Percentiles rank a stretch among this genome's conserved stretches.
Evolutionary conservation across 306 rosid species (phyloP).

Genomic region (Morella rubra): DNA sequence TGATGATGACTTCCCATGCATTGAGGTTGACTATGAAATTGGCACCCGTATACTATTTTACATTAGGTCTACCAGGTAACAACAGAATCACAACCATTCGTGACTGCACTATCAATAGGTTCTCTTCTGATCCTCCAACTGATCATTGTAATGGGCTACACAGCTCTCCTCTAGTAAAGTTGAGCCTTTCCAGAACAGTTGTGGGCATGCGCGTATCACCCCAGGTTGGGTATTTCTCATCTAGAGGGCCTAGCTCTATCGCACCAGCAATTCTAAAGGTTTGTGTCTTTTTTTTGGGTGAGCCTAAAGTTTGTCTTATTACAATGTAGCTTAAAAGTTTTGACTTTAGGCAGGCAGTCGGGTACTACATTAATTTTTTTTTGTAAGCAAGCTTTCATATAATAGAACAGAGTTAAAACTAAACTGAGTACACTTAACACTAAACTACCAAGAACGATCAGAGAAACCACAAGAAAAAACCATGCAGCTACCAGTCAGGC

Average conservation of each 20-base stretch:
- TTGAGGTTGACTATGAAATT: slow-evolving; percentile 38
- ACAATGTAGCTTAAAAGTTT: background rate
- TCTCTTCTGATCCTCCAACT: background rate
- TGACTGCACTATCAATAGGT: background rate
- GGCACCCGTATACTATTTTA: slow-evolving; percentile 42
- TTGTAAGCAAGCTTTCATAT: too few species aligned
- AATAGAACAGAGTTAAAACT: too few species aligned
- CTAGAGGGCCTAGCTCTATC: slow-evolving; percentile 57
- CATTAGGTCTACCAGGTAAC: slow-evolving; percentile 43
- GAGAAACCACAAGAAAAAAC: too few species aligned
- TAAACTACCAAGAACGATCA: too few species aligned
- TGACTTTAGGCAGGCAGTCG: too few species aligned
- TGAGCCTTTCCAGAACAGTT: slow-evolving; percentile 35
- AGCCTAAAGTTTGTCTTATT: too few species aligned
- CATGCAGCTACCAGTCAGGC: too few species aligned
- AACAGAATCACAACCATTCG: background rate
- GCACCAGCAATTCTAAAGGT: slow-evolving; percentile 53
- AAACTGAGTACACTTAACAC: too few species aligned
- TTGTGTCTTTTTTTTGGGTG: background rate
- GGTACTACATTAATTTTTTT: too few species aligned
- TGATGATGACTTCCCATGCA: slow-evolving; percentile 33
- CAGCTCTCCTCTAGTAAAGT: slow-evolving; percentile 26
- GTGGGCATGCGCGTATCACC: slow-evolving; percentile 42
- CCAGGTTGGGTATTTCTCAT: slow-evolving; percentile 42
- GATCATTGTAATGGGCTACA: slow-evolving; percentile 13